Evolutionary conservation across 2,329 filamentous ascomycete genomes (phyloP).

Genomic region (Biscogniauxia marginata): DNA sequence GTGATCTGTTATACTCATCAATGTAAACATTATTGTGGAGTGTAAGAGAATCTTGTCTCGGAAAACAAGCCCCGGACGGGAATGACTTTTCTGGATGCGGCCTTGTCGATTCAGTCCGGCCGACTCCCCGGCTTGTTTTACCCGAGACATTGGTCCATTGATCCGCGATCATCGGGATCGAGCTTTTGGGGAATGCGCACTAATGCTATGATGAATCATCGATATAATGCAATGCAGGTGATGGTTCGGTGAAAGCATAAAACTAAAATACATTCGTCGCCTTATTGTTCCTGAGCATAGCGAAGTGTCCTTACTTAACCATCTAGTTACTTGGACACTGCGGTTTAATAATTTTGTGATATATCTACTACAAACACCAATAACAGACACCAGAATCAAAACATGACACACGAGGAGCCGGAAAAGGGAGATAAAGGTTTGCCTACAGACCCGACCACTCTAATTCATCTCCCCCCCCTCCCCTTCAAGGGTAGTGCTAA

Average conservation of each 20-base stretch:
- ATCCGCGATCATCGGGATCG: conserved; percentile 1
- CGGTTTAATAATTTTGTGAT: neutral
- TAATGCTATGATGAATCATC: conserved; percentile 26
- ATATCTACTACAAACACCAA: neutral
- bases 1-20: no score
- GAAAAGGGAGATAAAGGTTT: conserved; percentile 30
- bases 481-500: conserved; percentile 1
- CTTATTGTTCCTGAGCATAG: no score
- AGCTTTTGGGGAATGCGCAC: conserved; percentile 9
- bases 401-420: conserved; percentile 16
- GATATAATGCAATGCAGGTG: conserved; percentile 15
- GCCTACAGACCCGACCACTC: neutral
- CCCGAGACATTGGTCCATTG: neutral
- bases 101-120: neutral
- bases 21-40: no score
- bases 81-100: no score
- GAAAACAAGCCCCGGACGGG: no score
- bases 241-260: neutral
- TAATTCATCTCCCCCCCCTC: conserved; percentile 5
- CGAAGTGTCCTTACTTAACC: no score
- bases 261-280: no score
- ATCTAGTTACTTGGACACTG: no score
- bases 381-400: neutral
- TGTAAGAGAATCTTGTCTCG: no score
- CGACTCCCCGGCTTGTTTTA: neutral